Evolutionary conservation across 768 basidiomycete species (phyloP).

Genomic region (Fibroporia radiculosa): DNA sequence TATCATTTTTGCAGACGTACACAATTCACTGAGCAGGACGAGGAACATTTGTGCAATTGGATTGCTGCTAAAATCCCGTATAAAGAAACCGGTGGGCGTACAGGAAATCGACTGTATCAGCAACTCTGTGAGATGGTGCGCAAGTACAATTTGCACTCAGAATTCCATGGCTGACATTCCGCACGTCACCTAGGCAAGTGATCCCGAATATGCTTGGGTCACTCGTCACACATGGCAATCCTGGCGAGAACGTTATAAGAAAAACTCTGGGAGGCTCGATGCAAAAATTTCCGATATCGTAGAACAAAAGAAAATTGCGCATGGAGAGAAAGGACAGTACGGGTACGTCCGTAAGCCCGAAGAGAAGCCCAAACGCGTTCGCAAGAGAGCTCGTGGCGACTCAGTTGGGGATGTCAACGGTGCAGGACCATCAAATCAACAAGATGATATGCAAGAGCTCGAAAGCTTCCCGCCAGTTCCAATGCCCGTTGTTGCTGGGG

Average conservation of each 20-base stretch:
- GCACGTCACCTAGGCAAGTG: conserved; percentile 36
- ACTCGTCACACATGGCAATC: conserved; percentile 83
- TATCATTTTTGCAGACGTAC: conserved; percentile 44
- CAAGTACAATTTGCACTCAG: conserved; percentile 2
- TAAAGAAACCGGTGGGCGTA: conserved; percentile 74
- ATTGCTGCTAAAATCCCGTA: conserved; percentile 80
- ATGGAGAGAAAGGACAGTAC: conserved; percentile 76
- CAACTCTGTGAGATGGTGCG: conserved; percentile 68
- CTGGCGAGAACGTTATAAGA: conserved; percentile 86
- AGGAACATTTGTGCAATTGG: conserved; percentile 67
- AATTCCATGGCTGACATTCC: conserved; percentile 1
- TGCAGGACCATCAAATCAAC: conserved; percentile 8
- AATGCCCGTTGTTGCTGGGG: conserved; percentile 7
- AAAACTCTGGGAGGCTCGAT: conserved; percentile 66
- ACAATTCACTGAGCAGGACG: conserved; percentile 72
- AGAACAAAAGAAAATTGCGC: conserved; percentile 56
- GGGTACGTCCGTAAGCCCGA: conserved; percentile 74
- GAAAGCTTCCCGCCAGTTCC: conserved; percentile 15
- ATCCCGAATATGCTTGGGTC: conserved; percentile 76
- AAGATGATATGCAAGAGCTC: conserved; percentile 5
- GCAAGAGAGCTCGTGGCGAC: conserved; percentile 10
- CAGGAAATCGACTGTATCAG: conserved; percentile 77
- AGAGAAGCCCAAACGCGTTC: conserved; percentile 46
- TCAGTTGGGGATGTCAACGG: conserved; percentile 4
- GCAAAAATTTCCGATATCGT: conserved; percentile 56